Evolutionary conservation across 169 alveolate genomes (phyloP).

Genomic region (Pseudocohnilembus persalinus): DNA sequence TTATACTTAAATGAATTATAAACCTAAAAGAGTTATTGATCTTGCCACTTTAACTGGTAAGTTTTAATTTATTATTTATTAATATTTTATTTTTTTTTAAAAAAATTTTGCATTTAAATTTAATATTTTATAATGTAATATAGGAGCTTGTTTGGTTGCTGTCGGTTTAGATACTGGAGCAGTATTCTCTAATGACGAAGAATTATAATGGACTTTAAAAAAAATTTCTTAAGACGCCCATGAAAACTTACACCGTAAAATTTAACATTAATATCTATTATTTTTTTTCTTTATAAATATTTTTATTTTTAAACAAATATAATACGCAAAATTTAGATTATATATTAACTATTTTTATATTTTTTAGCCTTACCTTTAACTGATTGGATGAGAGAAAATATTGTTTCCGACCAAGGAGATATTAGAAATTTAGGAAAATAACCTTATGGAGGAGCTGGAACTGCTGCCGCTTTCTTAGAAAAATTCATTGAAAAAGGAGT

Average conservation of each 20-base stretch:
- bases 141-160: neutral
- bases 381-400: slow-evolving; percentile 36
- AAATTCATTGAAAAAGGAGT: slow-evolving; percentile 87
- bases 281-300: too few relatives aligned
- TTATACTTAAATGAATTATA: slow-evolving; percentile 84
- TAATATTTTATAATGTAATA: too few relatives aligned
- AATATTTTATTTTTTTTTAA: too few relatives aligned
- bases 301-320: too few relatives aligned
- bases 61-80: too few relatives aligned
- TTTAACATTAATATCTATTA: too few relatives aligned
- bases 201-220: neutral
- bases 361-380: slow-evolving; percentile 34
- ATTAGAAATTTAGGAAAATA: slow-evolving; percentile 23
- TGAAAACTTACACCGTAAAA: neutral
- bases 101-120: too few relatives aligned
- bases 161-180: neutral
- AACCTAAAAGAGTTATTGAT: slow-evolving; percentile 89
- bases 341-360: neutral
- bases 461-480: slow-evolving; percentile 93
- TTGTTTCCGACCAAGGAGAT: slow-evolving; percentile 33
- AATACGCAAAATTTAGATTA: neutral
- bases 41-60: slow-evolving; percentile 97
- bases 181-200: slow-evolving; percentile 12
- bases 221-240: neutral
- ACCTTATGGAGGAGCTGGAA: slow-evolving; percentile 60